Percentiles rank a stretch among this genome's conserved stretches.
phyloP scores from a whole-genome alignment of 805 yeast species.

The Zygosaccharomyces rouxii region DNA sequence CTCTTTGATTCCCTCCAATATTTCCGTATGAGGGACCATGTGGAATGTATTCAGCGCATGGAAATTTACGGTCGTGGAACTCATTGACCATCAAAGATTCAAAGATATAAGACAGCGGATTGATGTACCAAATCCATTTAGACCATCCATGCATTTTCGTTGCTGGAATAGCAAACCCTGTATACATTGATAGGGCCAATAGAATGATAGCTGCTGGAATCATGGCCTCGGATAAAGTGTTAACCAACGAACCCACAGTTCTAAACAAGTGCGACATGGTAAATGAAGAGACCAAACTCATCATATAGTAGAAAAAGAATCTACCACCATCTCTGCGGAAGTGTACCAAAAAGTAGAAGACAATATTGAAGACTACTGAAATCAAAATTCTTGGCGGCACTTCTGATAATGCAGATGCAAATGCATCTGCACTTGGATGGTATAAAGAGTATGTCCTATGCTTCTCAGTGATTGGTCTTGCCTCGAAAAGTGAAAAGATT shows the following conservation, averaged over 20 bases:
- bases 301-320: slow-evolving; percentile 49
- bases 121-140: slow-evolving; percentile 57
- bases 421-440: slow-evolving; percentile 57
- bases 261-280: slow-evolving; percentile 54
- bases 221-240: slow-evolving; percentile 50
- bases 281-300: slow-evolving; percentile 42
- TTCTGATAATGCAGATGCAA: slow-evolving; percentile 49
- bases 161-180: slow-evolving; percentile 58
- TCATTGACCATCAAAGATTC: slow-evolving; percentile 58
- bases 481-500: slow-evolving; percentile 49
- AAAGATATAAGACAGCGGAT: slow-evolving; percentile 55
- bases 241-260: slow-evolving; percentile 47
- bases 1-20: slow-evolving; percentile 35
- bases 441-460: slow-evolving; percentile 54
- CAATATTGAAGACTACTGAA: slow-evolving; percentile 45
- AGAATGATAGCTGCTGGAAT: slow-evolving; percentile 53
- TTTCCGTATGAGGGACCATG: slow-evolving; percentile 42
- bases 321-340: slow-evolving; percentile 49
- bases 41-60: slow-evolving; percentile 49
- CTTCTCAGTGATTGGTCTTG: slow-evolving; percentile 55
- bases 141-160: slow-evolving; percentile 59
- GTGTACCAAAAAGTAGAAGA: slow-evolving; percentile 50
- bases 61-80: slow-evolving; percentile 44
- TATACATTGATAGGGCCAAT: slow-evolving; percentile 45
- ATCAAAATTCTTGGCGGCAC: slow-evolving; percentile 46